Conservation (phyloP, 2,329 filamentous ascomycete species). For the Trichoderma brevicompactum region DNA sequence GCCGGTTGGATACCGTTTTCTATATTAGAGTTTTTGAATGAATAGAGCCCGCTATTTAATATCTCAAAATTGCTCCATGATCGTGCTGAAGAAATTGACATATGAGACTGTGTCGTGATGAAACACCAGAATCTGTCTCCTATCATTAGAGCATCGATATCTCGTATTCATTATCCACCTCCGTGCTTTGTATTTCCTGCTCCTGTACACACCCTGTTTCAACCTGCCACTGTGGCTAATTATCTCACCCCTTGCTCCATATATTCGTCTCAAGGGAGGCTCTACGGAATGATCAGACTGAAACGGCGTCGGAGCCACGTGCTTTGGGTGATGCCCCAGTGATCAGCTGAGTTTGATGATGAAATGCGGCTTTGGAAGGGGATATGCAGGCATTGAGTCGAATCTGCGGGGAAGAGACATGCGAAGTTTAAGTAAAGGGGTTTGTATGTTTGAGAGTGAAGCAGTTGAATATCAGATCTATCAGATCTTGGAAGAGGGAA, state of each 20-base stretch:
- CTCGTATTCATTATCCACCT: background rate
- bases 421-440: background rate
- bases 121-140: background rate
- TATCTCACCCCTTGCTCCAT: background rate
- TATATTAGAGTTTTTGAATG: background rate
- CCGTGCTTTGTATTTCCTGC: background rate
- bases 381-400: background rate
- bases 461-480: background rate
- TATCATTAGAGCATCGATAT: background rate
- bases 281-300: conserved; percentile 4
- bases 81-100: no score
- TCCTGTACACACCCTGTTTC: background rate
- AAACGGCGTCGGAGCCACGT: conserved; percentile 7
- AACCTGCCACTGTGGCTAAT: background rate
- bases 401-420: conserved; percentile 21
- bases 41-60: background rate
- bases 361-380: background rate
- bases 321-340: background rate
- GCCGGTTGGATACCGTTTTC: conserved; percentile 6
- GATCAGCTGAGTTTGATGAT: conserved; percentile 12
- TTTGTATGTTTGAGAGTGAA: background rate
- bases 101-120: background rate
- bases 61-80: background rate
- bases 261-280: conserved; percentile 6
- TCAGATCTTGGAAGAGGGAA: background rate